phyloP scores from a whole-genome alignment of 78 protist genomes.

The Tieghemostelium lacteum region DNA sequence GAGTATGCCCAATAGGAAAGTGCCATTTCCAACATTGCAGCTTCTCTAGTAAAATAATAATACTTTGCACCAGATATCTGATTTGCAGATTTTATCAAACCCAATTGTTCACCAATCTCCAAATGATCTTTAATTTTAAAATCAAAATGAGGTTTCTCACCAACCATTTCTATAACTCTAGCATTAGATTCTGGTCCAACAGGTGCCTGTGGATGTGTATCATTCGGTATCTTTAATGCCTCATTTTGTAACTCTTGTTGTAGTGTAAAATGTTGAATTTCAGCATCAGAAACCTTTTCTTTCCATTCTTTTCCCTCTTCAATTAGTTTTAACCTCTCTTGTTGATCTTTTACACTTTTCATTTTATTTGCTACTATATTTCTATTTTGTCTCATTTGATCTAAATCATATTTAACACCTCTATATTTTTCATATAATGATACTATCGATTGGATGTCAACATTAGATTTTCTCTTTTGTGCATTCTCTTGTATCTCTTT shows the following conservation, averaged over 20 bases:
- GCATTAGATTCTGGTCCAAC: slow-evolving; percentile 54
- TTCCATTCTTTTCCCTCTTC: slow-evolving; percentile 48
- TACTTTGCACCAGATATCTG: slow-evolving; percentile 64
- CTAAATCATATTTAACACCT: slow-evolving; percentile 28
- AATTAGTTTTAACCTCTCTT: not conserved
- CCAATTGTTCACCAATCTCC: slow-evolving; percentile 48
- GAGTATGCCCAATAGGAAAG: slow-evolving; percentile 70
- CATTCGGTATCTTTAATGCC: slow-evolving; percentile 67
- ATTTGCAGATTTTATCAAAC: slow-evolving; percentile 4
- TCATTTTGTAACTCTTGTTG: slow-evolving; percentile 15
- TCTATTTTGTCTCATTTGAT: slow-evolving; percentile 16
- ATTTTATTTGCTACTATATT: slow-evolving; percentile 27
- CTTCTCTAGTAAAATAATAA: slow-evolving; percentile 54
- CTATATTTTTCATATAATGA: slow-evolving; percentile 32
- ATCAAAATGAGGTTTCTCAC: slow-evolving; percentile 27
- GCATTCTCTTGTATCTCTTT: slow-evolving; percentile 30
- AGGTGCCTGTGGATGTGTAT: slow-evolving; percentile 58
- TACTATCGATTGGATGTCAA: slow-evolving; percentile 20
- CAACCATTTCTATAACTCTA: not conserved
- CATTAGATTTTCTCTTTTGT: slow-evolving; percentile 14
- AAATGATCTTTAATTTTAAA: slow-evolving; percentile 26
- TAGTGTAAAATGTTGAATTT: slow-evolving; percentile 9
- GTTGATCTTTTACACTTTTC: slow-evolving; percentile 1
- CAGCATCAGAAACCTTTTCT: slow-evolving; percentile 3
- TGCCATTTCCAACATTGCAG: slow-evolving; percentile 84